phyloP scores from a whole-genome alignment of 164 flowering plant species.

The grape (Vitis vinifera) region ASM3070453v1 NC_081820.1:14479001-14479500 shows the following conservation, averaged over 20 bases:
- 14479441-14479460: not conserved
- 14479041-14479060: conserved; percentile 80
- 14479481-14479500: conserved; percentile 88
- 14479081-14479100: conserved; percentile 25
- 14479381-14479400: not conserved
- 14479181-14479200: conserved; percentile 74
- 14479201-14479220: conserved; percentile 31
- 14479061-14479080: conserved; percentile 65
- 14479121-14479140: conserved; percentile 15
- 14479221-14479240: conserved; percentile 67
- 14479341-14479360: conserved; percentile 53
- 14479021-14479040: conserved; percentile 1
- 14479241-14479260: conserved; percentile 86
- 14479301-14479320: conserved; percentile 63
- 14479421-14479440: not conserved
- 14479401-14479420: not conserved
- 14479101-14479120: conserved; percentile 59
- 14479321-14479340: conserved; percentile 70
- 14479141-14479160: conserved; percentile 80
- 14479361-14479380: not conserved
- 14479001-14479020: not conserved
- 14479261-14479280: conserved; percentile 66
- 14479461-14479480: conserved; percentile 36
- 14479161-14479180: conserved; percentile 90
- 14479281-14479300: conserved; percentile 91